Evolutionary conservation across 2,329 filamentous ascomycete genomes (phyloP).

Genomic region (Hortaea sp.): DNA sequence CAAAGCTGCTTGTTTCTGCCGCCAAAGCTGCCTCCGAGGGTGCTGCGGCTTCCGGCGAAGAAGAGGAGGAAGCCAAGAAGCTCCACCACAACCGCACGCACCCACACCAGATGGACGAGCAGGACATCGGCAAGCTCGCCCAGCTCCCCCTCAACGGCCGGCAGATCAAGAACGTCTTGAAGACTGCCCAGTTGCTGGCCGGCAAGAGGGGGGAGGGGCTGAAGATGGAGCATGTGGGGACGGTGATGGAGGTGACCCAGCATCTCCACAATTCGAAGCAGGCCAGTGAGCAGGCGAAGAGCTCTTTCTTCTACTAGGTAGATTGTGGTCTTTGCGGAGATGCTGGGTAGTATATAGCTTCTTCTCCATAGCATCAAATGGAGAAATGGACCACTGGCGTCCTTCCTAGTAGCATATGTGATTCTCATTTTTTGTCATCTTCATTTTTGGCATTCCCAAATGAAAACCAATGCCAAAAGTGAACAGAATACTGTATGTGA

Average conservation of each 20-base stretch:
- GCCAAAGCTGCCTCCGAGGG: slow-evolving; percentile 7
- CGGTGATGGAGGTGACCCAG: slow-evolving; percentile 20
- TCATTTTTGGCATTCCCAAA: too few relatives aligned
- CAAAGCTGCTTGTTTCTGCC: slow-evolving; percentile 11
- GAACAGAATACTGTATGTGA: too few relatives aligned
- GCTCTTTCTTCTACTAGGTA: not conserved
- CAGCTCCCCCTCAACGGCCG: slow-evolving; percentile 18
- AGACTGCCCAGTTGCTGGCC: slow-evolving; percentile 18
- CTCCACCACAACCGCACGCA: slow-evolving; percentile 15
- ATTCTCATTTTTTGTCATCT: too few relatives aligned
- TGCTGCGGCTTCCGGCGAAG: not conserved
- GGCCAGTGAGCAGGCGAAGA: not conserved
- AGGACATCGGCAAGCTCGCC: slow-evolving; percentile 11
- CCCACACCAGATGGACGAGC: slow-evolving; percentile 16
- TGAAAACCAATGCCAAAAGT: too few relatives aligned
- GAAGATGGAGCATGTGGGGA: slow-evolving; percentile 18
- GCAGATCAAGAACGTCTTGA: slow-evolving; percentile 23
- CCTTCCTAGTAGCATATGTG: too few relatives aligned
- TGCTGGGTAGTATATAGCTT: too few relatives aligned
- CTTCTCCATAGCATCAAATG: too few relatives aligned
- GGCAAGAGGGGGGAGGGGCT: slow-evolving; percentile 13
- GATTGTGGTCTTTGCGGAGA: too few relatives aligned
- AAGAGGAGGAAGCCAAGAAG: not conserved
- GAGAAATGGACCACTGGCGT: too few relatives aligned
- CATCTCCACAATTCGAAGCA: slow-evolving; percentile 1